Conservation (phyloP, 345 rosid genomes). For the Aurinia saxatilis region DNA sequence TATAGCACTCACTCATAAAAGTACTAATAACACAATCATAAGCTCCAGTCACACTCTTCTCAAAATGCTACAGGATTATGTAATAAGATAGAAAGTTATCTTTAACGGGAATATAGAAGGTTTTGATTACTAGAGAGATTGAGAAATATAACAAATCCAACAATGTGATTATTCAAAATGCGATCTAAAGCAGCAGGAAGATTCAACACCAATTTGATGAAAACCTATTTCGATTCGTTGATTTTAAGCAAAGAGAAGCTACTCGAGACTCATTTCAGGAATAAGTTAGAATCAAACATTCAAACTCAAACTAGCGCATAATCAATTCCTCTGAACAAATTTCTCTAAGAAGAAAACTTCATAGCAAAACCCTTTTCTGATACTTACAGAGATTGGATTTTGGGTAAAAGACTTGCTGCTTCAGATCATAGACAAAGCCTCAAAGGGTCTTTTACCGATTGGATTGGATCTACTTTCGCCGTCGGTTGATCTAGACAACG, state of each 20-base stretch:
- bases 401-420: no score
- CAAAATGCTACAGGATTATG: background rate
- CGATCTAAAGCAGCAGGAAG: background rate
- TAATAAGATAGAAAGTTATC: background rate
- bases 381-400: no score
- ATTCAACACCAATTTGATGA: background rate
- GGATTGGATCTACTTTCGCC: no score
- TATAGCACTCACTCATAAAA: background rate
- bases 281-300: background rate
- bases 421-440: no score
- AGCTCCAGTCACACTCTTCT: background rate
- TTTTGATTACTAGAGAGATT: no score
- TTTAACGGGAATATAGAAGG: no score
- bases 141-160: no score
- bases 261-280: background rate
- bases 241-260: background rate
- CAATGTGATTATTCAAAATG: background rate
- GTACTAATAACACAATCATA: conserved; percentile 5
- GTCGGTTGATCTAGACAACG: no score
- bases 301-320: background rate
- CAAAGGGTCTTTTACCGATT: no score
- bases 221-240: background rate
- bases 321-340: no score
- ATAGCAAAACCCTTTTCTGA: no score
- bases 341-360: no score